Base-by-base conservation (phyloP, 306 rosid species). In the Glycine soja region DNA sequence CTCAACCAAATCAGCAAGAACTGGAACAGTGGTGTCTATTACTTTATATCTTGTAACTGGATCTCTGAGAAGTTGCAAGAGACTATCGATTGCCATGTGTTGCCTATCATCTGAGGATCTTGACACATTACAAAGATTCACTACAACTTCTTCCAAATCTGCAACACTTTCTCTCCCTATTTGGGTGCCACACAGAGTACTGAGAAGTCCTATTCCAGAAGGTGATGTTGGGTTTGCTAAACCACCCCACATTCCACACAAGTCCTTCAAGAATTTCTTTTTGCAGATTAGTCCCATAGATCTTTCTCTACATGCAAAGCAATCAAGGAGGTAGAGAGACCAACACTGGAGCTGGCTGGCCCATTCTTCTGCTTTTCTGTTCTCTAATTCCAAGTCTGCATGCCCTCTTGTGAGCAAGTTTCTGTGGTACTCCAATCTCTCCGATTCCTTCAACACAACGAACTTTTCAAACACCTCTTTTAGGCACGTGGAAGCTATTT, bases 311-410 rank as follows among this genome's bases (percentile, higher is more conserved):
- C 87, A 51, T 48, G 89, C 93, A 78, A 92, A 90, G 45, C 90
- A 85, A 64, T 85, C 83, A 12, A 90, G 61, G 38, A 92, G 89
- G 80, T 82, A 75, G 18, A 92, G 83, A 18, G 93, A 87, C 94
- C 97, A 90, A 14, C 93, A 83, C 36, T 90, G 94, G 30, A 88
- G 84, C 78, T 92, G 94, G 62, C 82, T 79, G 5, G 90, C 85
- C 93, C 97, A 92, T 82, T 90, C 94, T 72, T 90, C 97, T 67
- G 93, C 97, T 30, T 88, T 92, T 74, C 61, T 74, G 78, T 81
- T 83, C 88, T 90, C 97, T 6, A 78, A 69, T 66, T 90, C 91
- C 68, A 72, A 67, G 12, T 87, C 94, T 42, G 92, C 94, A 59
- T 80, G 53, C 74, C 94, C 93, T 52, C 90, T 86, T 5, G 94